Evolutionary conservation across 495 filamentous ascomycete genomes (phyloP).

Genomic region (Saxispiralis lemnorum): DNA sequence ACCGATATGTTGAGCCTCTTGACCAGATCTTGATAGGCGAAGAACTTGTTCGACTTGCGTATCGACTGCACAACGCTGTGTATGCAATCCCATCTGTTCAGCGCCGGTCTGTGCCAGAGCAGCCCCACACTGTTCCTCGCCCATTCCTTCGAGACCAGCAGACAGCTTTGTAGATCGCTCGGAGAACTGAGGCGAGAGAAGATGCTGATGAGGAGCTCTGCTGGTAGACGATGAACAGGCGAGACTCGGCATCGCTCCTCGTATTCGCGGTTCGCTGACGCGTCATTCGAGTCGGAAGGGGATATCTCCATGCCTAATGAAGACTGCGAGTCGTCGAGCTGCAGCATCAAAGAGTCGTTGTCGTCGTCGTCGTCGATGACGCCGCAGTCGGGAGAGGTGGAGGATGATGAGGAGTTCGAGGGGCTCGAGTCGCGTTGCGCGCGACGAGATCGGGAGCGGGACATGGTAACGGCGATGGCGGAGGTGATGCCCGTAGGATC

Average conservation of each 20-base stretch:
- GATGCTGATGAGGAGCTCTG: slow-evolving; percentile 83
- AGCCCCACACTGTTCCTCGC: slow-evolving; percentile 81
- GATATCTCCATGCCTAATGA: slow-evolving; percentile 44
- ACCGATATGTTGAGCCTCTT: slow-evolving; percentile 77
- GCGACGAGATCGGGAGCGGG: slow-evolving; percentile 15
- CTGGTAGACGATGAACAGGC: slow-evolving; percentile 69
- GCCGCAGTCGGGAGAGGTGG: slow-evolving; percentile 65
- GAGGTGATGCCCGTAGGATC: no score
- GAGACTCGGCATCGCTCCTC: slow-evolving; percentile 41
- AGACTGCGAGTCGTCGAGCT: slow-evolving; percentile 75
- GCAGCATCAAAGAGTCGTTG: slow-evolving; percentile 74
- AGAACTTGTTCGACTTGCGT: slow-evolving; percentile 49
- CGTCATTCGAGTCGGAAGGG: slow-evolving; percentile 24
- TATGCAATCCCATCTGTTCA: slow-evolving; percentile 67
- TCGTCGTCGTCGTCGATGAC: slow-evolving; percentile 62
- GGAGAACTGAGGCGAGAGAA: slow-evolving; percentile 62
- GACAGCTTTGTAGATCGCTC: slow-evolving; percentile 62
- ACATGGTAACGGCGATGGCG: slow-evolving; percentile 6
- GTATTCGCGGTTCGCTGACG: slow-evolving; percentile 53
- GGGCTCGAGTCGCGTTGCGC: slow-evolving; percentile 16
- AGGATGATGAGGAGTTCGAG: slow-evolving; percentile 45
- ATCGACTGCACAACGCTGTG: slow-evolving; percentile 62
- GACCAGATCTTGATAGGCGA: slow-evolving; percentile 71
- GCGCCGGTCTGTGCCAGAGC: slow-evolving; percentile 85
- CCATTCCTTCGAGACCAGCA: slow-evolving; percentile 88